A percentile compares a stretch with the other conserved stretches of the same genome.
phyloP scores from a whole-genome alignment of 2,329 filamentous ascomycete genomes.

The Tolypocladium inflatum region DNA sequence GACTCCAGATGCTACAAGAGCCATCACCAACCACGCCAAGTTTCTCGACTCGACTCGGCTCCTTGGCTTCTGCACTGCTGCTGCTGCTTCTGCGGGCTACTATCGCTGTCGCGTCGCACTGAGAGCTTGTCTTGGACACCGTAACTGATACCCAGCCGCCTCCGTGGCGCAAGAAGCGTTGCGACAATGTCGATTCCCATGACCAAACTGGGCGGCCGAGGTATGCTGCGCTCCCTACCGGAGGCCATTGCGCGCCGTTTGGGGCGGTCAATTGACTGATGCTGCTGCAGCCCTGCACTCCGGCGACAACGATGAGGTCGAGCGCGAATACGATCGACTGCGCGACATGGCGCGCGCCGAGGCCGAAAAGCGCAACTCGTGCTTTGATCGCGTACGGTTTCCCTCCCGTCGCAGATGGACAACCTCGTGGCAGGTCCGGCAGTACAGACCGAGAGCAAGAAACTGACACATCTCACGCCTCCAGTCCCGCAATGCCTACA shows the following conservation, averaged over 20 bases:
- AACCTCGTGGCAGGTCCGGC: not conserved
- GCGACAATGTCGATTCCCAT: conserved; percentile 25
- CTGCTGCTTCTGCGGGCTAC: not conserved
- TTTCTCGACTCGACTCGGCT: not conserved
- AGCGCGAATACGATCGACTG: conserved; percentile 87
- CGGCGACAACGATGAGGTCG: conserved; percentile 53
- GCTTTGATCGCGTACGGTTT: conserved; percentile 57
- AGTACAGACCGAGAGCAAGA: not conserved
- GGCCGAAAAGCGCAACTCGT: conserved; percentile 66
- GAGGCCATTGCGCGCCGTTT: not conserved
- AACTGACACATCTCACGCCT: not conserved
- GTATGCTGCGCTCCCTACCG: conserved; percentile 16
- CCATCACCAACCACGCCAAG: not conserved
- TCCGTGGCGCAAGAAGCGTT: not conserved
- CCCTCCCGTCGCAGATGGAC: conserved; percentile 2
- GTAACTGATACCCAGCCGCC: not conserved
- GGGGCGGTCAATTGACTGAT: not conserved
- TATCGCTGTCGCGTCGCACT: not conserved
- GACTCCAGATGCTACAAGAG: not conserved
- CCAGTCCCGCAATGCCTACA: conserved; percentile 70
- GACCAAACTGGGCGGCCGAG: conserved; percentile 29
- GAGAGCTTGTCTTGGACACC: not conserved
- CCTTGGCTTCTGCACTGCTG: not conserved
- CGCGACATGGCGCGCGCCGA: conserved; percentile 76
- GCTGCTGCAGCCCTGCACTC: conserved; percentile 61